Percentiles rank a stretch among this genome's conserved stretches.
Evolutionary conservation across 2,329 filamentous ascomycete genomes (phyloP).

Genomic region (Aspergillus ochraceoroseus): DNA sequence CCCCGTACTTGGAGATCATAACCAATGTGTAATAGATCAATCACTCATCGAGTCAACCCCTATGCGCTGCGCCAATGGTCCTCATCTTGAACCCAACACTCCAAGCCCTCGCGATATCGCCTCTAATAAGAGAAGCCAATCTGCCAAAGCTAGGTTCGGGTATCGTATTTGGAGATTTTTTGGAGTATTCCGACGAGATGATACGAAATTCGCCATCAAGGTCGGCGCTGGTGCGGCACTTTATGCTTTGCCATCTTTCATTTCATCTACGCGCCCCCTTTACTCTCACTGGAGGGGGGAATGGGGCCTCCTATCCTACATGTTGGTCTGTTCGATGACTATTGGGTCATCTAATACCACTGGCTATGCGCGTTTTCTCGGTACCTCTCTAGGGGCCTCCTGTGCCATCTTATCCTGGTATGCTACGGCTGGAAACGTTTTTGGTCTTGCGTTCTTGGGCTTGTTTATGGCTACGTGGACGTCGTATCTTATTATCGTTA

Average conservation of each 20-base stretch:
- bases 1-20: too few species aligned
- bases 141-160: constrained; percentile 31
- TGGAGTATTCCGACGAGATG: constrained; percentile 57
- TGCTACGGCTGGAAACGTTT: constrained; percentile 66
- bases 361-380: constrained; percentile 76
- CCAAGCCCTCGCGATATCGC: not conserved
- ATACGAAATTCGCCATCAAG: constrained; percentile 78
- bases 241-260: constrained; percentile 84
- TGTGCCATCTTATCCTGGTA: constrained; percentile 76
- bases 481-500: constrained; percentile 83
- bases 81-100: constrained; percentile 3
- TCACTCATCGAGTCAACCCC: constrained; percentile 11
- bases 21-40: too few species aligned
- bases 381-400: constrained; percentile 74
- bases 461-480: constrained; percentile 76
- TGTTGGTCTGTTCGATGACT: constrained; percentile 97
- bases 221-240: constrained; percentile 84
- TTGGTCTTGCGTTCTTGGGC: constrained; percentile 72
- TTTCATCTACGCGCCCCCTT: constrained; percentile 68
- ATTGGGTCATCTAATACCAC: constrained; percentile 95
- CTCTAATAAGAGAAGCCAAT: constrained; percentile 8
- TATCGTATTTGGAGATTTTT: constrained; percentile 54
- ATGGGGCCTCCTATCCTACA: constrained; percentile 94
- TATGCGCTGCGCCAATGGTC: not conserved
- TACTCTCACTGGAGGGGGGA: constrained; percentile 90